Evolutionary conservation across 495 filamentous ascomycete species (phyloP).

Genomic region (Penicillium maclennaniae): DNA sequence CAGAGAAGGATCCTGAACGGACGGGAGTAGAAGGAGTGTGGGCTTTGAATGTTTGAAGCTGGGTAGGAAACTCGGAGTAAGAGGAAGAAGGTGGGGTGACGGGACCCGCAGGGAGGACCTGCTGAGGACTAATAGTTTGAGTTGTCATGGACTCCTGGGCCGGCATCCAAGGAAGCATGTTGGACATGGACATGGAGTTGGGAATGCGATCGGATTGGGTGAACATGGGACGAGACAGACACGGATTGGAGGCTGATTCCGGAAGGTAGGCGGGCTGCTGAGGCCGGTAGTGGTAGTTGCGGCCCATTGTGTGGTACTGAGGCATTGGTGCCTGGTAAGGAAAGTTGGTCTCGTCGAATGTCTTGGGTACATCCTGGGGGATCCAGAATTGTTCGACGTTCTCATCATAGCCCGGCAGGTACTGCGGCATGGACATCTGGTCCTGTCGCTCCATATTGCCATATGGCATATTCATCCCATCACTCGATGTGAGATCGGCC

Average conservation of each 20-base stretch:
- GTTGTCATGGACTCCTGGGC: constrained; percentile 35
- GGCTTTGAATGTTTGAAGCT: constrained; percentile 34
- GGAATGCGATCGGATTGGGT: constrained; percentile 38
- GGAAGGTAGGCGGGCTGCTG: constrained; percentile 36
- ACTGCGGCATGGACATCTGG: constrained; percentile 37
- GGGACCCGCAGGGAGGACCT: constrained; percentile 30
- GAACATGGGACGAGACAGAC: constrained; percentile 44
- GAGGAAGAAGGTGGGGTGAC: constrained; percentile 41
- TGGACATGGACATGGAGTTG: constrained; percentile 42
- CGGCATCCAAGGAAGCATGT: constrained; percentile 42
- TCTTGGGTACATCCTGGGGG: constrained; percentile 38
- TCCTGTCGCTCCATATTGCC: constrained; percentile 37
- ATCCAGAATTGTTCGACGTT: constrained; percentile 45
- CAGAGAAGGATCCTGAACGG: constrained; percentile 40
- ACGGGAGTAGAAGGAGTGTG: constrained; percentile 43
- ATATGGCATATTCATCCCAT: constrained; percentile 33
- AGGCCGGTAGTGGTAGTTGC: constrained; percentile 36
- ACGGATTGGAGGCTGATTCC: constrained; percentile 42
- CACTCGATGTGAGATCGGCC: constrained; percentile 33
- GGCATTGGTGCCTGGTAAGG: constrained; percentile 38
- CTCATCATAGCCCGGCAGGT: constrained; percentile 42
- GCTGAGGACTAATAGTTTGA: constrained; percentile 40
- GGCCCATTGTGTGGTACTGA: constrained; percentile 37
- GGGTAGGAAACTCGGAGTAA: constrained; percentile 40
- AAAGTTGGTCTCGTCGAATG: constrained; percentile 32